phyloP scores from a whole-genome alignment of 1,284 basidiomycete genomes.

The Puccinia hordei region DNA sequence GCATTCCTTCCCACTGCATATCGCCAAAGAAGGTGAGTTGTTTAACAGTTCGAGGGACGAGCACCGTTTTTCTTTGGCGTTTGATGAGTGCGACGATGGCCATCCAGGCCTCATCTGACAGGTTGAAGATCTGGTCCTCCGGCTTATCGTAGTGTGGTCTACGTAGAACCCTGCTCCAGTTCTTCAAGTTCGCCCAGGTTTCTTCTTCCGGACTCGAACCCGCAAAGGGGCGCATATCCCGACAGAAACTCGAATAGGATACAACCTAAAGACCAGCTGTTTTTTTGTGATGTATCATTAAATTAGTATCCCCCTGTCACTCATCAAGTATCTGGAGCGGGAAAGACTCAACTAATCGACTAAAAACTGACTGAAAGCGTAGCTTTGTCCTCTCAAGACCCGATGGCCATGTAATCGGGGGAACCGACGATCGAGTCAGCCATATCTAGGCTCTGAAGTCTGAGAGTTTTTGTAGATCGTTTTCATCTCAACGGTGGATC shows the following conservation, averaged over 20 bases:
- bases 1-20: conserved; percentile 75
- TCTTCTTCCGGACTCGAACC: conserved; percentile 94
- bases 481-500: conserved; percentile 90
- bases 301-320: too few species aligned
- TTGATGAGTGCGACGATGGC: conserved; percentile 78
- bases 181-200: conserved; percentile 98
- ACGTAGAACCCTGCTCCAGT: conserved; percentile 85
- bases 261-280: conserved; percentile 98
- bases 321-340: too few species aligned
- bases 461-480: conserved; percentile 91
- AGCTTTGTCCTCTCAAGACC: conserved; percentile 51
- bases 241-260: conserved; percentile 75
- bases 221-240: conserved; percentile 96
- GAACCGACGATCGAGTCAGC: conserved; percentile 98
- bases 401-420: conserved; percentile 75
- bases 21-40: conserved; percentile 81
- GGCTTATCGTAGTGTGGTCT: conserved; percentile 93
- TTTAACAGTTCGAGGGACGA: conserved; percentile 71
- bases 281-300: too few species aligned
- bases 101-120: conserved; percentile 91
- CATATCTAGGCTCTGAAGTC: conserved; percentile 86
- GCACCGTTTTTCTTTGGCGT: conserved; percentile 77
- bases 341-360: conserved; percentile 48
- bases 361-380: conserved; percentile 43
- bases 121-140: conserved; percentile 96